phyloP scores from a whole-genome alignment of 805 yeast species.

The Monosporozyma unispora region DNA sequence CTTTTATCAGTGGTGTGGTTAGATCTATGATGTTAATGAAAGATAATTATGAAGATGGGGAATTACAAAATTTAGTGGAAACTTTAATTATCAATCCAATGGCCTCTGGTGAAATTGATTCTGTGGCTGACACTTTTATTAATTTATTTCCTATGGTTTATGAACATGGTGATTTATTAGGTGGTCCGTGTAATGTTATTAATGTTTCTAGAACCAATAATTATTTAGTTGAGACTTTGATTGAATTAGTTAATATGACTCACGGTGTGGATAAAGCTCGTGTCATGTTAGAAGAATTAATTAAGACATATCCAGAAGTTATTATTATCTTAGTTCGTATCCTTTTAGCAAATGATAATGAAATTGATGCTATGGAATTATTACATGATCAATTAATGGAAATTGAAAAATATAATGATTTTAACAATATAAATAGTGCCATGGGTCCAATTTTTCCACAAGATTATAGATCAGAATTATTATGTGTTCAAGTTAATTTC shows the following conservation, averaged over 20 bases:
- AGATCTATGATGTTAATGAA: slow-evolving; percentile 45
- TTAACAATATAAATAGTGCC: neutral
- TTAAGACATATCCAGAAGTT: slow-evolving; percentile 19
- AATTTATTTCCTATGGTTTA: slow-evolving; percentile 26
- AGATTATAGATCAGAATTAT: slow-evolving; percentile 25
- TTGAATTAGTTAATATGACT: slow-evolving; percentile 26
- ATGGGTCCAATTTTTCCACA: slow-evolving; percentile 9
- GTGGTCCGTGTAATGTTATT: slow-evolving; percentile 27
- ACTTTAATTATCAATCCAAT: slow-evolving; percentile 79
- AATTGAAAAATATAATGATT: slow-evolving; percentile 9
- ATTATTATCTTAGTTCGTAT: slow-evolving; percentile 27
- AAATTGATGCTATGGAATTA: slow-evolving; percentile 29
- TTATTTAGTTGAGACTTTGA: slow-evolving; percentile 26
- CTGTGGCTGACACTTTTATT: slow-evolving; percentile 25
- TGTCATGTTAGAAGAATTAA: slow-evolving; percentile 19
- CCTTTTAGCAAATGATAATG: slow-evolving; percentile 28
- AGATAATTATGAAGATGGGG: slow-evolving; percentile 53
- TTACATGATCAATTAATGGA: slow-evolving; percentile 22
- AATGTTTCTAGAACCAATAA: slow-evolving; percentile 28
- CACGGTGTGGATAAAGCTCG: slow-evolving; percentile 20
- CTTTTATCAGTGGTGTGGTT: slow-evolving; percentile 52
- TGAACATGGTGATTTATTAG: slow-evolving; percentile 24
- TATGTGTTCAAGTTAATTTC: slow-evolving; percentile 26
- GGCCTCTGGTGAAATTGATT: slow-evolving; percentile 27
- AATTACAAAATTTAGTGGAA: slow-evolving; percentile 65